Percentiles rank a stretch among this genome's conserved stretches.
Conservation (phyloP, 768 basidiomycete species). For the Auriscalpium microsporum region DNA sequence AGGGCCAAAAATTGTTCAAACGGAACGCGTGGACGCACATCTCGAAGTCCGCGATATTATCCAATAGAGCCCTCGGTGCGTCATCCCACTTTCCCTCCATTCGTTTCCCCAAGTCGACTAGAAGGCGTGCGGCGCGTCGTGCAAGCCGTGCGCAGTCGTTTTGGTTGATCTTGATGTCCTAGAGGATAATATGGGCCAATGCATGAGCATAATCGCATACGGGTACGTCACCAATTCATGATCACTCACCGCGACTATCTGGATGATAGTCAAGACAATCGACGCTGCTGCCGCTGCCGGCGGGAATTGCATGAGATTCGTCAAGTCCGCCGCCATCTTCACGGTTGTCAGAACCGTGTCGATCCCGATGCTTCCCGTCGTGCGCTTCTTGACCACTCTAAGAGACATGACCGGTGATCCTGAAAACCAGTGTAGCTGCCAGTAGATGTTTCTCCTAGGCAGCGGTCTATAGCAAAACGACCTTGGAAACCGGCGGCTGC, state of each 20-base stretch:
- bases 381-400: slow-evolving; percentile 6
- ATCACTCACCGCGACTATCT: slow-evolving; percentile 9
- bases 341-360: slow-evolving; percentile 7
- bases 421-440: too few species aligned
- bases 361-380: slow-evolving; percentile 7
- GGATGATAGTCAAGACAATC: slow-evolving; percentile 9
- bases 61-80: slow-evolving; percentile 13
- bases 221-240: too few species aligned
- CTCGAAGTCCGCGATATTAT: slow-evolving; percentile 16
- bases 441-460: too few species aligned
- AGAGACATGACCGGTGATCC: slow-evolving; percentile 2
- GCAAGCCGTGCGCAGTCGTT: slow-evolving; percentile 13
- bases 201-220: too few species aligned
- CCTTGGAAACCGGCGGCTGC: too few species aligned
- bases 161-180: slow-evolving; percentile 16
- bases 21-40: slow-evolving; percentile 4
- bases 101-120: slow-evolving; percentile 9
- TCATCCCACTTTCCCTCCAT: slow-evolving; percentile 19
- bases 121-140: slow-evolving; percentile 10
- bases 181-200: not conserved
- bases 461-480: too few species aligned
- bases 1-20: not conserved
- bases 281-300: slow-evolving; percentile 9
- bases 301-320: slow-evolving; percentile 9
- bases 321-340: slow-evolving; percentile 5